Conservation (phyloP, 805 yeast species). For the Teunomyces stri region DNA sequence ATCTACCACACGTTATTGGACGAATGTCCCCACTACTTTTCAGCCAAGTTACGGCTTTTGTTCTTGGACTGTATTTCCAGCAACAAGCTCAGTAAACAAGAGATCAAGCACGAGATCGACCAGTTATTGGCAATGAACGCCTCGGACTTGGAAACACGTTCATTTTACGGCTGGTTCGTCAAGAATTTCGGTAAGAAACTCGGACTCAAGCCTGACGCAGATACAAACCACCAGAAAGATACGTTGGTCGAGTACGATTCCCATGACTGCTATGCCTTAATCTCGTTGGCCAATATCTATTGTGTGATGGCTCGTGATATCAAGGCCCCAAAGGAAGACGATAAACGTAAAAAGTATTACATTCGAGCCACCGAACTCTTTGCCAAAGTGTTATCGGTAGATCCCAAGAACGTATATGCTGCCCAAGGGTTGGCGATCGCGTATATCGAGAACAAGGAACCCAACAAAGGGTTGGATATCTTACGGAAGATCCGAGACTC, state of each 20-base stretch:
- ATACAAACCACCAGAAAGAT: conserved; percentile 77
- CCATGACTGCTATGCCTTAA: conserved; percentile 86
- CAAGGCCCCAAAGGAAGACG: conserved; percentile 46
- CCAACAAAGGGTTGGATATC: conserved; percentile 76
- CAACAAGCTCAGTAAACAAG: conserved; percentile 35
- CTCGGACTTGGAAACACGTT: conserved; percentile 75
- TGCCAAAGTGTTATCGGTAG: conserved; percentile 82
- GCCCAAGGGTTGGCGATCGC: conserved; percentile 97
- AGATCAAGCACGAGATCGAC: conserved; percentile 53
- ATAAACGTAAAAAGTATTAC: conserved; percentile 68
- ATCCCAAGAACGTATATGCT: conserved; percentile 85
- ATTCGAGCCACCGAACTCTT: conserved; percentile 89
- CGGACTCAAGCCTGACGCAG: conserved; percentile 52
- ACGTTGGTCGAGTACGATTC: conserved; percentile 79
- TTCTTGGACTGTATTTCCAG: conserved; percentile 53
- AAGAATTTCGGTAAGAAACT: conserved; percentile 54
- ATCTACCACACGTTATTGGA: conserved; percentile 57
- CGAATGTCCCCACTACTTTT: conserved; percentile 64
- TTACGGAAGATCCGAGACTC: conserved; percentile 89
- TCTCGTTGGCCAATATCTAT: conserved; percentile 87
- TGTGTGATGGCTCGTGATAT: conserved; percentile 76
- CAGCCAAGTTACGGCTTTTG: conserved; percentile 71
- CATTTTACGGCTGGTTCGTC: conserved; percentile 90
- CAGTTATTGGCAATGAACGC: conserved; percentile 52
- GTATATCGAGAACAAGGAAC: conserved; percentile 79